Evolutionary conservation across 2,329 filamentous ascomycete species (phyloP), one percentile per base, ranked within the genome.

Genomic region (Ampelomyces quisqualis): DNA sequence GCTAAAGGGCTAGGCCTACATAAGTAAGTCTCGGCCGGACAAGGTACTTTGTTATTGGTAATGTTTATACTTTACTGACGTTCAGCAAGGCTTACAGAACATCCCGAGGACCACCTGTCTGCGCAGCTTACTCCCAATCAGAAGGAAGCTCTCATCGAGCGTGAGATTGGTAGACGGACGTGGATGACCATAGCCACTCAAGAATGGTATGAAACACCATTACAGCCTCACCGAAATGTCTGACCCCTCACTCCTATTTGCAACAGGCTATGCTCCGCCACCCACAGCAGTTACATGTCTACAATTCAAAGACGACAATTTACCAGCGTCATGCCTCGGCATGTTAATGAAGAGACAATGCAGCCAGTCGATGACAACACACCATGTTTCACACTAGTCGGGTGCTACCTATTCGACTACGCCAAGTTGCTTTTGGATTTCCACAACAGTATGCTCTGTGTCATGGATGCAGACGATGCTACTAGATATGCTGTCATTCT

Each of bases 1-100:
- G 74, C 73, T 2, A 73, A 75, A 52, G 69, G 70, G 1, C 59
- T 78, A 0, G 74, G 72, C 0, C 56, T 78, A 3, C 73, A 78
- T 38, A 55, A 38, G 50, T 54, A 40, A 34, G 42, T 22, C 5
- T 6, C 20, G 4, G 8, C 8, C 13, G n/a, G n/a, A n/a, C n/a
- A n/a, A n/a, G n/a, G n/a, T n/a, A n/a, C n/a, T 32, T 9, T 20
- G 2, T 33, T 11, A 14, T 7, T 22, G 19, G 4, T 5, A 32
- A 13, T 20, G 2, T 32, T 21, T 11, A 0, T 6, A 22, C n/a
- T 9, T 33, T 27, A 5, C 14, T 37, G 17, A 33, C 15, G 6
- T 7, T 15, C 17, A 6, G 2, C 9, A 32, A 60, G 58, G 34
- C 47, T 64, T 24, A 43, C 38, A 7, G 42, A 49, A 4, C 61